phyloP scores from a whole-genome alignment of 2,329 filamentous ascomycete species.

The Cladosporium sp. region DNA sequence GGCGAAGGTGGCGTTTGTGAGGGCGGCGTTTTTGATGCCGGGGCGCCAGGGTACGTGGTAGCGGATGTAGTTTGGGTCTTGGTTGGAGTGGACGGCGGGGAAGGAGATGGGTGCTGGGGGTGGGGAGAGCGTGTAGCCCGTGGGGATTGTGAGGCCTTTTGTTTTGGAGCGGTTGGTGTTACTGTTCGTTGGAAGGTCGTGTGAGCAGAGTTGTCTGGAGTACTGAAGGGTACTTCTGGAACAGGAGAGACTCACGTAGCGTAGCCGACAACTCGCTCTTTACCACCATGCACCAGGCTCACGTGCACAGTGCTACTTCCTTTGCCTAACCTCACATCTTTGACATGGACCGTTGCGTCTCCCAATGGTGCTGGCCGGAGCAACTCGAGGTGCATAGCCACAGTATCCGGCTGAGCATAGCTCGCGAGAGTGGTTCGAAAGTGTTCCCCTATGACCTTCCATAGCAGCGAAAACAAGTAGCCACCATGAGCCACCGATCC shows the following conservation, averaged over 20 bases:
- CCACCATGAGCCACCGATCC: slow-evolving; percentile 18
- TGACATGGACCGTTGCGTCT: slow-evolving; percentile 5
- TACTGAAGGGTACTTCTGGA: background rate
- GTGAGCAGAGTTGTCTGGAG: background rate
- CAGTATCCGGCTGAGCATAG: slow-evolving; percentile 14
- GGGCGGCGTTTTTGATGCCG: slow-evolving; percentile 10
- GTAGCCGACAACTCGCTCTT: slow-evolving; percentile 7
- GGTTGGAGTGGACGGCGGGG: slow-evolving; percentile 4
- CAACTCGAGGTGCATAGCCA: slow-evolving; percentile 16
- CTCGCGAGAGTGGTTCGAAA: slow-evolving; percentile 12
- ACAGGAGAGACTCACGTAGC: slow-evolving; percentile 1
- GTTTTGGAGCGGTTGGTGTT: slow-evolving; percentile 10
- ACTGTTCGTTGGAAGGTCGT: background rate
- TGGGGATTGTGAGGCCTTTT: slow-evolving; percentile 16
- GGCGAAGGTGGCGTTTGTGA: slow-evolving; percentile 15
- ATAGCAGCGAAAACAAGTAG: slow-evolving; percentile 12
- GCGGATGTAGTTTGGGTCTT: slow-evolving; percentile 16
- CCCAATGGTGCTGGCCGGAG: slow-evolving; percentile 15
- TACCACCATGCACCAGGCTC: slow-evolving; percentile 1
- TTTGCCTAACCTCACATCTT: slow-evolving; percentile 8
- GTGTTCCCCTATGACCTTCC: slow-evolving; percentile 12
- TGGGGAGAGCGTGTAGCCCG: slow-evolving; percentile 6
- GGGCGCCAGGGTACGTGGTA: slow-evolving; percentile 15
- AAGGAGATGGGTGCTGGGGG: slow-evolving; percentile 14
- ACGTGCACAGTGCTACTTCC: slow-evolving; percentile 8